Conservation (phyloP, 2,329 filamentous ascomycete species). For the Cordyceps pruinosa region DNA sequence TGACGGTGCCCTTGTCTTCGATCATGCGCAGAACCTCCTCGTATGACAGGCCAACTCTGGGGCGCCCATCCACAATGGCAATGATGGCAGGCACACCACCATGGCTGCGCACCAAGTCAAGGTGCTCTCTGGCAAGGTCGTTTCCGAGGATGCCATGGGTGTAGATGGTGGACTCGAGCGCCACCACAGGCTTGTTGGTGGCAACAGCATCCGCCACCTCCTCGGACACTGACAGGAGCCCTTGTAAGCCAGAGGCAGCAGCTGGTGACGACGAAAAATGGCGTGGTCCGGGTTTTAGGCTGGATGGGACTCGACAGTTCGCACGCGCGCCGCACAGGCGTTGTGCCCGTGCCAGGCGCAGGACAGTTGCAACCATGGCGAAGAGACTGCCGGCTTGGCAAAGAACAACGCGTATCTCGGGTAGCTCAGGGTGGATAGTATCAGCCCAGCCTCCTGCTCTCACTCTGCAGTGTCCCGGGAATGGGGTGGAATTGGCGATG, state of each 20-base stretch:
- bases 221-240: constrained; percentile 64
- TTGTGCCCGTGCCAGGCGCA: not conserved
- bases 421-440: not conserved
- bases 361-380: not conserved
- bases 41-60: constrained; percentile 67
- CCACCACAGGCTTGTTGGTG: constrained; percentile 74
- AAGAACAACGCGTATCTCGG: not conserved
- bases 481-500: constrained; percentile 1
- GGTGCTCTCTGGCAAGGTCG: constrained; percentile 67
- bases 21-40: constrained; percentile 71
- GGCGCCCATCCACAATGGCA: constrained; percentile 76
- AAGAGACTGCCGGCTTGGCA: not conserved
- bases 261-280: constrained; percentile 7
- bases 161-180: constrained; percentile 93
- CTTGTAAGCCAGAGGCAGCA: constrained; percentile 23
- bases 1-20: constrained; percentile 59
- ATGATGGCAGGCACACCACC: constrained; percentile 88
- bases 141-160: constrained; percentile 85
- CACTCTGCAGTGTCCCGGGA: not conserved
- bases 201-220: constrained; percentile 75
- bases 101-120: constrained; percentile 71
- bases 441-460: not conserved
- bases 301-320: not conserved
- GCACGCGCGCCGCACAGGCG: not conserved
- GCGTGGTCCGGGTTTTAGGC: not conserved